Evolutionary conservation across 768 basidiomycete genomes (phyloP).

Genomic region (Pisolithus tinctorius): DNA sequence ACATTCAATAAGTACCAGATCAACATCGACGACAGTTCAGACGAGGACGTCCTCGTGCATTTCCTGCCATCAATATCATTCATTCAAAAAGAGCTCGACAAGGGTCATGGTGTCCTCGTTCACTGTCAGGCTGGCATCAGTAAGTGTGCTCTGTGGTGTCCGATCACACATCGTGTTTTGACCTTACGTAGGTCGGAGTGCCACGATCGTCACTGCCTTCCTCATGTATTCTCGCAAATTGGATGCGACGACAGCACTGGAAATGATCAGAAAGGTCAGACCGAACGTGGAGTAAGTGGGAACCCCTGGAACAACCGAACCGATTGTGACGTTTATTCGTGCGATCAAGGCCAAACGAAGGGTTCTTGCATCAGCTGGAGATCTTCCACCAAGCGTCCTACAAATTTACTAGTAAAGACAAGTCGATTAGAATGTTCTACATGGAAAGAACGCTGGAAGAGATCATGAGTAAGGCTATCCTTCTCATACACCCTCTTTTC

Average conservation of each 20-base stretch:
- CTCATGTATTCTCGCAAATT: conserved; percentile 69
- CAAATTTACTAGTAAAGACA: conserved; percentile 60
- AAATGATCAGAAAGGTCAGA: conserved; percentile 57
- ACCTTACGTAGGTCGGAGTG: conserved; percentile 60
- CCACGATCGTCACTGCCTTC: conserved; percentile 82
- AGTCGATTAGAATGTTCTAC: conserved; percentile 75
- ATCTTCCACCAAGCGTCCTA: conserved; percentile 70
- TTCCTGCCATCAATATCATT: conserved; percentile 76
- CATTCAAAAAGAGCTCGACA: conserved; percentile 72
- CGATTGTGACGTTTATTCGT: background rate
- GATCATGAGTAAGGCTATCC: conserved; percentile 59
- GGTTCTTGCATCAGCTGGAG: conserved; percentile 75
- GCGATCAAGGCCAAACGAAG: conserved; percentile 70
- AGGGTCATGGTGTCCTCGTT: conserved; percentile 71
- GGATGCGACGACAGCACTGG: conserved; percentile 56
- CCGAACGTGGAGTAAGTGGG: conserved; percentile 62
- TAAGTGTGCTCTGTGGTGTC: conserved; percentile 32
- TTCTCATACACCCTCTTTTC: background rate
- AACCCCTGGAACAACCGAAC: background rate
- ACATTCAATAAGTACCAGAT: conserved; percentile 78
- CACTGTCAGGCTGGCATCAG: conserved; percentile 91
- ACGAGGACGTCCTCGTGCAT: conserved; percentile 73
- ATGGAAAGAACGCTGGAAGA: conserved; percentile 68
- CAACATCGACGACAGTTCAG: conserved; percentile 66
- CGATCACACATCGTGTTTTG: conserved; percentile 1